A percentile compares a stretch with the other conserved stretches of the same genome.
These are phyloP conservation scores for Fusarium proliferatum DNA, from an alignment of 2,329 filamentous ascomycete genomes.

Conservation along the genomic window DNA sequence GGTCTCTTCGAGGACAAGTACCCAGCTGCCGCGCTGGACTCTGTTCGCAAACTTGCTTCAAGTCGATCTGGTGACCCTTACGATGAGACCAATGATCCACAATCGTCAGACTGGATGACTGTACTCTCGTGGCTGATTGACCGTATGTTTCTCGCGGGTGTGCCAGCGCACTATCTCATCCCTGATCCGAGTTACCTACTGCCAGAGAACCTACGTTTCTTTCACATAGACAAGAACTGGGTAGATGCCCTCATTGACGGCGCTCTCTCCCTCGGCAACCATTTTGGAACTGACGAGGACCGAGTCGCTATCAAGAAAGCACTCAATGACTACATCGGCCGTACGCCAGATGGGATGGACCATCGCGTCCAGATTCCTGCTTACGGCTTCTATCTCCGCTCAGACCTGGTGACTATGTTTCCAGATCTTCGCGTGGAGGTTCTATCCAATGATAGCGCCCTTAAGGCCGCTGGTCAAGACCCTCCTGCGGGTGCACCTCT, in stretches of 20 bases:
- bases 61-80: constrained; percentile 4
- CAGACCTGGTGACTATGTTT: constrained; percentile 50
- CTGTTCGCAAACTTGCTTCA: background rate
- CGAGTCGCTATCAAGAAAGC: constrained; percentile 41
- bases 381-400: constrained; percentile 55
- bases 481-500: background rate
- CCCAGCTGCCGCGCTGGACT: background rate
- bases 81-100: constrained; percentile 46
- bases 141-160: constrained; percentile 48
- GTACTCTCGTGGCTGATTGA: constrained; percentile 54
- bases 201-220: constrained; percentile 56
- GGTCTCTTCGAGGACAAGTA: background rate
- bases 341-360: background rate
- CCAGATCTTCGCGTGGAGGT: constrained; percentile 48
- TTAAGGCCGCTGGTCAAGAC: background rate
- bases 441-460: fast-evolving
- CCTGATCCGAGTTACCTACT: constrained; percentile 51
- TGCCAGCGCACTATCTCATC: constrained; percentile 57
- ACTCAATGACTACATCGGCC: constrained; percentile 48
- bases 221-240: constrained; percentile 58
- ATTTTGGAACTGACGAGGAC: constrained; percentile 47
- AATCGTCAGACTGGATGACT: constrained; percentile 51
- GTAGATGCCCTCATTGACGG: constrained; percentile 57
- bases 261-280: constrained; percentile 55
- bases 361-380: constrained; percentile 47